Evolutionary conservation across 1,139 yeast species (phyloP).

Genomic region (Hyphopichia burtonii): DNA sequence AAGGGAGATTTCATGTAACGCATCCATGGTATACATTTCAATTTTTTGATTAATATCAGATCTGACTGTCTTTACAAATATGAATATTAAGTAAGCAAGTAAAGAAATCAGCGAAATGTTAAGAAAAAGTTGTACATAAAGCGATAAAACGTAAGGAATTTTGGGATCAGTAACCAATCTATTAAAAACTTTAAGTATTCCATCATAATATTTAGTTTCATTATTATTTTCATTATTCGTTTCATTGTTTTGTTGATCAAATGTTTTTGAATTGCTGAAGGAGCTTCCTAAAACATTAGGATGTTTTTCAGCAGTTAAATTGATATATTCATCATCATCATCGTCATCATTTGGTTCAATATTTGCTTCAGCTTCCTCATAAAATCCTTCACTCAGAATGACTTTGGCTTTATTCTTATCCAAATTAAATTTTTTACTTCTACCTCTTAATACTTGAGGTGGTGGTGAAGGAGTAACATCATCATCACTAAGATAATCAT

Average conservation of each 20-base stretch:
- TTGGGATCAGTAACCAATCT: conserved; percentile 43
- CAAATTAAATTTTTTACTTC: not conserved
- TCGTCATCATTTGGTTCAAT: not conserved
- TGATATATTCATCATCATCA: not conserved
- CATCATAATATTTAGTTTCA: not conserved
- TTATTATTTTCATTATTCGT: not conserved
- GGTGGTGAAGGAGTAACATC: not conserved
- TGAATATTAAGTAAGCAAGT: conserved; percentile 52
- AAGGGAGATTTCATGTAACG: conserved; percentile 61
- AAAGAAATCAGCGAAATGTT: conserved; percentile 60
- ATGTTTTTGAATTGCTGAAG: not conserved
- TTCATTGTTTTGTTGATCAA: not conserved
- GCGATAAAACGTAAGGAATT: conserved; percentile 64
- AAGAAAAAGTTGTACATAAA: conserved; percentile 69
- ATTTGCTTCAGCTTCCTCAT: conserved; percentile 1
- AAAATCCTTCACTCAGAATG: conserved; percentile 1
- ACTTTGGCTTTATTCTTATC: not conserved
- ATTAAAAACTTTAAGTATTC: not conserved
- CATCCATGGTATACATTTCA: conserved; percentile 60
- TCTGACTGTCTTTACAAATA: conserved; percentile 59
- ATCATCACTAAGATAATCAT: conserved; percentile 18
- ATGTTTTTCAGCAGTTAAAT: not conserved
- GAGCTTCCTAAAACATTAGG: not conserved
- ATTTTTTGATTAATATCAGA: conserved; percentile 72
- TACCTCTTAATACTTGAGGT: not conserved